A percentile compares a stretch with the other conserved stretches of the same genome.
Conservation (phyloP, 139 green algal species). For the Coccomyxa sp. region DNA sequence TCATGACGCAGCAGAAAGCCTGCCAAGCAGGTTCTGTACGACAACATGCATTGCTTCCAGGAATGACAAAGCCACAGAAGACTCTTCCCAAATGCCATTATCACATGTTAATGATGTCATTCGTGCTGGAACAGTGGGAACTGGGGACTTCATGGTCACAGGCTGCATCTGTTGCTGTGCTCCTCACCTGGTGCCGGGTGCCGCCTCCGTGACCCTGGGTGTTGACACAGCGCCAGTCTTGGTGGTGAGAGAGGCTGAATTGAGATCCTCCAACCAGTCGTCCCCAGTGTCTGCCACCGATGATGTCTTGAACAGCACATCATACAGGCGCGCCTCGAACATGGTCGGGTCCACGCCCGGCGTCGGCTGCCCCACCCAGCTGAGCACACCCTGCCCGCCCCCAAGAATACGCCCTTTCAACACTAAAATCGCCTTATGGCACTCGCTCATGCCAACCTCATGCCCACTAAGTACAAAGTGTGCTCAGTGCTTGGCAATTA, state of each 20-base stretch:
- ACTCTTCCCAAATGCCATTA: no score
- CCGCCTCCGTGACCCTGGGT: conserved; percentile 24
- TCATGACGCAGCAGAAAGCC: no score
- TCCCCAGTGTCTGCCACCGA: conserved; percentile 46
- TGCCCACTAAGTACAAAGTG: no score
- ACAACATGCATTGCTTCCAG: neutral
- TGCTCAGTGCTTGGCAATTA: neutral
- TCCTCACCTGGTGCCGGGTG: conserved; percentile 29
- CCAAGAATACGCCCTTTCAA: neutral
- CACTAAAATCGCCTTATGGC: no score
- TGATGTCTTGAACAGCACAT: conserved; percentile 82
- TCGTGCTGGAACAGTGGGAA: no score
- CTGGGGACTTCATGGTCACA: no score
- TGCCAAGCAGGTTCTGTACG: neutral
- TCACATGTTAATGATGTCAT: no score
- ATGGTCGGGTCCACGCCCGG: conserved; percentile 59
- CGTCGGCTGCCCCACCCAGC: conserved; percentile 86
- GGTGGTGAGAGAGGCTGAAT: conserved; percentile 55
- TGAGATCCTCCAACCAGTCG: conserved; percentile 85
- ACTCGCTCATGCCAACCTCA: neutral
- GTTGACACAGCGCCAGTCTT: conserved; percentile 44
- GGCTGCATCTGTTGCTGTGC: no score
- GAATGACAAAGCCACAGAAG: no score
- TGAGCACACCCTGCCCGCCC: conserved; percentile 79
- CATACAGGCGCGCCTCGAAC: conserved; percentile 81